Evolutionary conservation across 495 filamentous ascomycete species (phyloP), one percentile per base, ranked within the genome.

Genomic region (Penicillium arizonense): DNA sequence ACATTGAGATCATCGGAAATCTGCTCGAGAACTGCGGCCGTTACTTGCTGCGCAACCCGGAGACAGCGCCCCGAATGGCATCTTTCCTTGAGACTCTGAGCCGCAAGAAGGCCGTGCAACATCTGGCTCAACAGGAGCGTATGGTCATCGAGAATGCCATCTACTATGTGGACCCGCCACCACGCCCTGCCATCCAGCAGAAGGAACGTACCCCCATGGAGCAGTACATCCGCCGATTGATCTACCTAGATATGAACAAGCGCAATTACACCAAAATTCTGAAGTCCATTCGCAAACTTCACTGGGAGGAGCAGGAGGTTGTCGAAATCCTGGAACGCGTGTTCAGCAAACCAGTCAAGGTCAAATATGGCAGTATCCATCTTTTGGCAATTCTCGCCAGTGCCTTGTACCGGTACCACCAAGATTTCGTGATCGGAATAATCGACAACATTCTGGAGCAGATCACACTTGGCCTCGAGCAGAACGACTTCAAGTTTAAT

Each of bases 71-170:
- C 9, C 81, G 95, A 33, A 97, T 97, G 94, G 76, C 78, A 0
- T 90, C 88, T 1, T 99, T 99, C 67, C 68, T 99, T 37, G 94
- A 99, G 71, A 97, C 93, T 0, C 77, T 99, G 24, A 87, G 93
- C 56, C 85, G 94, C 43, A 99, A 99, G 81, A 99, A 99, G 70
- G 83, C 86, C 12, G 91, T 92, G 9, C 93, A 97, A 64, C 90
- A 96, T 65, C 80, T 97, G 44, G 95, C 90, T 21, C 92, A 96
- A 59, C 91, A 96, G 62, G 94, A 99, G 69, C 86, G 91, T 47
- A 97, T 99, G 89, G 83, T 97, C 12, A 93, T 99, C 57, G 94
- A 99, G 65, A 99, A 99, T 67, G 94, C 94, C 14, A 85, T 97
- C 53, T 99, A 99, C 68, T 97, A 96, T 64, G 94, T 99, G 45